Percentiles rank a stretch among this genome's conserved stretches.
Evolutionary conservation across 257 asterid genomes (phyloP).

Genomic region (Penstemon davidsonii): DNA sequence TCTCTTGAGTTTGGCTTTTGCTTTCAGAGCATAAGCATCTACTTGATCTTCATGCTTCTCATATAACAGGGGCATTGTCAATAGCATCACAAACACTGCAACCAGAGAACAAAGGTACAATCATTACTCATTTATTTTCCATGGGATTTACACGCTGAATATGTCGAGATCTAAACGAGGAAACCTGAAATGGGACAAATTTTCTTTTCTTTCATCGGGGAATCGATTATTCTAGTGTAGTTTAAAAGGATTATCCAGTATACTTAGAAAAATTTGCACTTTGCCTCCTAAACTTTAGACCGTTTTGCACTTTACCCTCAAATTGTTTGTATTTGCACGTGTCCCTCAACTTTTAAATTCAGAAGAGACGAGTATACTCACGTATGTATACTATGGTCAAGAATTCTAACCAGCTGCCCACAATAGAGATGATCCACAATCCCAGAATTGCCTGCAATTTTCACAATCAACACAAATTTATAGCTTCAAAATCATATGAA

Average conservation of each 20-base stretch:
- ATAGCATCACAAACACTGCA: conserved; percentile 57
- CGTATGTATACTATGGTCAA: conserved; percentile 70
- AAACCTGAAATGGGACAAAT: too few relatives aligned
- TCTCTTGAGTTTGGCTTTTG: conserved; percentile 66
- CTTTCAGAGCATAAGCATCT: conserved; percentile 75
- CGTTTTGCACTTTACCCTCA: too few relatives aligned
- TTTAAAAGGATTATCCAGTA: background rate
- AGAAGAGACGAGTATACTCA: conserved; percentile 36
- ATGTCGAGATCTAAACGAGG: too few relatives aligned
- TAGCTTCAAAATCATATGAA: too few relatives aligned
- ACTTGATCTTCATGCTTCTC: conserved; percentile 88
- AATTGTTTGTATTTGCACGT: too few relatives aligned
- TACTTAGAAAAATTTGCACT: background rate
- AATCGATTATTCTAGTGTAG: too few relatives aligned
- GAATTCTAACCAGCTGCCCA: conserved; percentile 91
- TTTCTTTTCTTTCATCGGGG: too few relatives aligned
- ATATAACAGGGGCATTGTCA: conserved; percentile 80
- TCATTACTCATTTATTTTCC: background rate
- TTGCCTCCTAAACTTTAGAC: too few relatives aligned
- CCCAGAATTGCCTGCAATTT: conserved; percentile 52
- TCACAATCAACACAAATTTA: too few relatives aligned
- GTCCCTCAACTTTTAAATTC: too few relatives aligned
- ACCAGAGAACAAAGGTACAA: background rate
- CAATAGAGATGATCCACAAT: conserved; percentile 58
- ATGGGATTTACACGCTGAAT: background rate